Evolutionary conservation across 2,329 filamentous ascomycete species (phyloP), one percentile per base, ranked within the genome.

Genomic region (Verticillium tricorpus): DNA sequence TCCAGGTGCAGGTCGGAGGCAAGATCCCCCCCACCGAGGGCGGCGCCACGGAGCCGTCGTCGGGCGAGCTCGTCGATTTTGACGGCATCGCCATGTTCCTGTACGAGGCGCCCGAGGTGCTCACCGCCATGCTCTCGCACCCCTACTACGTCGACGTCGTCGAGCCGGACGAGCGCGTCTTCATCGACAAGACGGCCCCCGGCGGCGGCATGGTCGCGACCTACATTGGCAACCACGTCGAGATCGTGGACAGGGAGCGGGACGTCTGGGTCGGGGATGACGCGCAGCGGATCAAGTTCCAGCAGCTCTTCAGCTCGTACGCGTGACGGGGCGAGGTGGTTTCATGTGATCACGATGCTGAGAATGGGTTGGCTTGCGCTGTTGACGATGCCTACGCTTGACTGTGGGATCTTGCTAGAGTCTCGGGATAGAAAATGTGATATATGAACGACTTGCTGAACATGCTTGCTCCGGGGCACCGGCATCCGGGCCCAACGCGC

Each of bases 1-100:
- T 32, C 31, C 28, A 72, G 70, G 61, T 72, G 4, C 69, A 66
- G 57, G 68, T 70, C 1, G 66, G 66, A 14, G 70, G 70, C 19
- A 65, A 67, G 54, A 69, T 72, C 3, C 63, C 65, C 4, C 70
- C 71, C 5, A 71, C 68, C 1, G 63, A 59, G 11, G 65, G 59
- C 0, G 68, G 69, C 0, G 63, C 65, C 1, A 57, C 58, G 1
- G 56, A 40, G n/a, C 70, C 69, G 0, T 59, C 60, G 0, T 70
- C 69, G 1, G 62, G 60, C n/a, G 32, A 66, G 2, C 66, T 68
- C 0, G 67, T 71, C 1, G 65, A 70, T 8, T 71, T 71, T 40
- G 69, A 72, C 2, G 71, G 70, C 0, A 67, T 73, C 15, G 71
- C 70, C n/a, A 67, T 73, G 67, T 73, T 73, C 32, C 56, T 72